A percentile compares a stretch with the other conserved stretches of the same genome.
Evolutionary conservation across 352 stramenopile species (phyloP).

Genomic region (Lagenidium giganteum): DNA sequence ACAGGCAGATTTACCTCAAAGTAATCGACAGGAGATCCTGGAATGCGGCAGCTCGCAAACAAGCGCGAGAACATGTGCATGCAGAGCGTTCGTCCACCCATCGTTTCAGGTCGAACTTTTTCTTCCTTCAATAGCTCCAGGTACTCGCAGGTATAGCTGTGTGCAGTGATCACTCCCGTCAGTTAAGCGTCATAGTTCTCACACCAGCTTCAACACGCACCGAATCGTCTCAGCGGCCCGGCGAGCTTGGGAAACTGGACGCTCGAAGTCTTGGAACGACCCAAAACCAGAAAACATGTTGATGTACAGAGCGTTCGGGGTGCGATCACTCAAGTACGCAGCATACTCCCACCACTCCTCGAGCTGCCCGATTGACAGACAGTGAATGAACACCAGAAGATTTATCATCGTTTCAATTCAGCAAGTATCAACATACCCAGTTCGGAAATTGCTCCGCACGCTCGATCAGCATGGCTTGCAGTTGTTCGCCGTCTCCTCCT

Average conservation of each 20-base stretch:
- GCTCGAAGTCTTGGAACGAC: conserved; percentile 86
- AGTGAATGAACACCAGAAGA: background rate
- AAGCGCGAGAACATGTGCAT: conserved; percentile 85
- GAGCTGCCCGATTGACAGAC: conserved; percentile 23
- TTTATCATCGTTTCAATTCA: background rate
- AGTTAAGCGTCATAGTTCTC: no score
- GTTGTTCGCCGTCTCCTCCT: conserved; percentile 31
- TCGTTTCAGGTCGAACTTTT: conserved; percentile 75
- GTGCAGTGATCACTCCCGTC: background rate
- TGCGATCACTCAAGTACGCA: conserved; percentile 66
- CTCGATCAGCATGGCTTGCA: conserved; percentile 45
- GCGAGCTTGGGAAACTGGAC: conserved; percentile 47
- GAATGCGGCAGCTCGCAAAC: conserved; percentile 91
- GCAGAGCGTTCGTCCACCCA: conserved; percentile 85
- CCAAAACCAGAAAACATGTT: conserved; percentile 96
- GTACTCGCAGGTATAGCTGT: conserved; percentile 77
- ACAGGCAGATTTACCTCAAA: no score
- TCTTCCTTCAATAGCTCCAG: conserved; percentile 83
- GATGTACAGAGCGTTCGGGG: conserved; percentile 87
- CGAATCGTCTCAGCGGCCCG: conserved; percentile 55
- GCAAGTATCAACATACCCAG: conserved; percentile 30
- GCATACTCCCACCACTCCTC: conserved; percentile 93
- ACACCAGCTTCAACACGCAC: conserved; percentile 7
- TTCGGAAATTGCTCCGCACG: conserved; percentile 40
- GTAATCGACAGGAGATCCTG: conserved; percentile 35